Evolutionary conservation across 2,329 filamentous ascomycete species (phyloP), one percentile per base, ranked within the genome.

Genomic region (Stagonosporopsis vannaccii): DNA sequence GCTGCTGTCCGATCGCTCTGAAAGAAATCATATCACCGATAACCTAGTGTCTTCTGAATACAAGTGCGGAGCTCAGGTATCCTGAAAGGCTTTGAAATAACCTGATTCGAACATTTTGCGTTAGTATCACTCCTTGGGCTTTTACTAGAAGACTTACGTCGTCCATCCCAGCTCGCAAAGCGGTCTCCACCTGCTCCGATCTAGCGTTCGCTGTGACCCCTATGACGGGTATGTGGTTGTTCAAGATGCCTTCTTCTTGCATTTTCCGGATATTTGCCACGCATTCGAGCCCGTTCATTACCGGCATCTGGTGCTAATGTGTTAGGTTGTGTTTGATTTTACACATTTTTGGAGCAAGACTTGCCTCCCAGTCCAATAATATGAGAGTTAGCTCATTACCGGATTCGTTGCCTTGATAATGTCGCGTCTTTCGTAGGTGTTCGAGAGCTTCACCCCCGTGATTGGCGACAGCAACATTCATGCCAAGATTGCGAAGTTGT

Each of bases 11-110:
- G n/a, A n/a, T n/a, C n/a, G n/a, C n/a, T n/a, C n/a, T n/a, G n/a
- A n/a, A n/a, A n/a, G n/a, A n/a, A n/a, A n/a, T n/a, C n/a, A n/a
- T n/a, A n/a, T n/a, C n/a, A n/a, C n/a, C 44, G 41, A 28, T 17
- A 49, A n/a, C 50, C 46, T 5, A 66, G 44, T 19, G 59, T 66
- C 28, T 59, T 67, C 47, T 60, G 59, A 43, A 66, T 64, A 50
- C 64, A 67, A 26, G 51, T 45, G 33, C 50, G 59, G 4, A 74
- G 54, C 45, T 72, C 70, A 1, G 67, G 61, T 44, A 73, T 68
- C 28, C 66, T 62, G 69, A 93, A 93, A 2, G 91, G 91, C 70
- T 94, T 95, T 4, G 88, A 88, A 32, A 94, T 89, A 35, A 92
- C 85, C 61, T n/a, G n/a, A n/a, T n/a, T n/a, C n/a, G n/a, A n/a